Conservation (phyloP, 768 basidiomycete species). For the Baorangia bicolor region DNA sequence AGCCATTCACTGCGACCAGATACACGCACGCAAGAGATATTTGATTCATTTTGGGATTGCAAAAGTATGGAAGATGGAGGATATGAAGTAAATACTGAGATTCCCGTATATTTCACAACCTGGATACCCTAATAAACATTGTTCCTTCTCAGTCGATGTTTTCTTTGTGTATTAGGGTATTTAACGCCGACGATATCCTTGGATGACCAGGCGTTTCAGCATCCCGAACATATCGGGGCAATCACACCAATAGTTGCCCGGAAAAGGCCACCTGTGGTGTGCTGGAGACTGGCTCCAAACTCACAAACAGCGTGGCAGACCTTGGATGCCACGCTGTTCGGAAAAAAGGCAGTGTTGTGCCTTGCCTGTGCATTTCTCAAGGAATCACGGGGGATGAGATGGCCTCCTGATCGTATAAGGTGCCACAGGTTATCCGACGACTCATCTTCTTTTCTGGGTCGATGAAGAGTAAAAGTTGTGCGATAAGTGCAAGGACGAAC, state of each 20-base stretch:
- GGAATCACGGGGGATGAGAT: too few species aligned
- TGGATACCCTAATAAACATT: slow-evolving; percentile 13
- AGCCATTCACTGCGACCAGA: background rate
- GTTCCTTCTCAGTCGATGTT: background rate
- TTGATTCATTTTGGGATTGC: background rate
- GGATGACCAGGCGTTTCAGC: background rate
- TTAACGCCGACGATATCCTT: background rate
- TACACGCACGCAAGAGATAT: background rate
- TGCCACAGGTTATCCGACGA: too few species aligned
- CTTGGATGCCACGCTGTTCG: background rate
- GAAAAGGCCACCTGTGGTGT: too few species aligned
- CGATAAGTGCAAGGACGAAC: too few species aligned
- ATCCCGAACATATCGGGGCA: background rate
- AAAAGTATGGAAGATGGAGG: background rate
- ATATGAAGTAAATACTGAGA: background rate
- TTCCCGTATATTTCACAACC: slow-evolving; percentile 2
- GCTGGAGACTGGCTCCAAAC: too few species aligned
- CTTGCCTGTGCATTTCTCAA: too few species aligned
- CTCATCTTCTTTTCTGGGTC: too few species aligned
- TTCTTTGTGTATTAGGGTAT: background rate
- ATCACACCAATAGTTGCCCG: background rate
- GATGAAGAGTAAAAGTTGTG: too few species aligned
- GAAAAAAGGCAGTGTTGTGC: background rate
- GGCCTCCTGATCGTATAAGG: too few species aligned
- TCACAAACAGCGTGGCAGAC: background rate